Percentiles rank a stretch among this genome's conserved stretches.
Evolutionary conservation across 2,329 filamentous ascomycete species (phyloP).

Genomic region (Talaromyces atroroseus): DNA sequence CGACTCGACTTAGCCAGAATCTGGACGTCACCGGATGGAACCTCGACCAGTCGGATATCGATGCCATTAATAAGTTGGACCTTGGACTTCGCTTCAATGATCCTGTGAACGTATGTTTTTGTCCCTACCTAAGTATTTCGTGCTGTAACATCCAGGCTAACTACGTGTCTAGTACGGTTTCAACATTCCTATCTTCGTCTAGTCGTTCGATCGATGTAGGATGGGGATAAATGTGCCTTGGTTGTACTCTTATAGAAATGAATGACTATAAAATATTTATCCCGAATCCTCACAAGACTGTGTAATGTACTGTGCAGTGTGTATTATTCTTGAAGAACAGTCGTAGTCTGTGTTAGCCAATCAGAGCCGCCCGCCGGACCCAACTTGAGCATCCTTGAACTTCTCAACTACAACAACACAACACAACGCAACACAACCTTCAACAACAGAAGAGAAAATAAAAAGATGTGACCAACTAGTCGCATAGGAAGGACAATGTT

Average conservation of each 20-base stretch:
- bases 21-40: constrained; percentile 63
- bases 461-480: not conserved
- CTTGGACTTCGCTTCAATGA: constrained; percentile 69
- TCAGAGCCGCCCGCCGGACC: too few species aligned
- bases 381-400: too few species aligned
- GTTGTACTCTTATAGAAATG: not conserved
- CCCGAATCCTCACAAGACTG: too few species aligned
- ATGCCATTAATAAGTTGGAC: constrained; percentile 62
- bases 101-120: constrained; percentile 58
- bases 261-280: not conserved
- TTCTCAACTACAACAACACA: too few species aligned
- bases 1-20: constrained; percentile 57
- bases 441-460: not conserved
- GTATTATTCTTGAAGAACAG: too few species aligned
- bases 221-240: too few species aligned
- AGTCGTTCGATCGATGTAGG: constrained; percentile 16
- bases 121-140: not conserved
- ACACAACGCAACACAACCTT: too few species aligned
- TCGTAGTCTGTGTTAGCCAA: not conserved
- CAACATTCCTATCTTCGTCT: constrained; percentile 50
- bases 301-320: not conserved
- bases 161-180: constrained; percentile 43
- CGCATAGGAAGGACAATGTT: constrained; percentile 1
- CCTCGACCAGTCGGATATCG: constrained; percentile 60
- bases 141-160: constrained; percentile 8